Evolutionary conservation across 768 basidiomycete genomes (phyloP).

Genomic region (Rhodotorula taiwanensis): DNA sequence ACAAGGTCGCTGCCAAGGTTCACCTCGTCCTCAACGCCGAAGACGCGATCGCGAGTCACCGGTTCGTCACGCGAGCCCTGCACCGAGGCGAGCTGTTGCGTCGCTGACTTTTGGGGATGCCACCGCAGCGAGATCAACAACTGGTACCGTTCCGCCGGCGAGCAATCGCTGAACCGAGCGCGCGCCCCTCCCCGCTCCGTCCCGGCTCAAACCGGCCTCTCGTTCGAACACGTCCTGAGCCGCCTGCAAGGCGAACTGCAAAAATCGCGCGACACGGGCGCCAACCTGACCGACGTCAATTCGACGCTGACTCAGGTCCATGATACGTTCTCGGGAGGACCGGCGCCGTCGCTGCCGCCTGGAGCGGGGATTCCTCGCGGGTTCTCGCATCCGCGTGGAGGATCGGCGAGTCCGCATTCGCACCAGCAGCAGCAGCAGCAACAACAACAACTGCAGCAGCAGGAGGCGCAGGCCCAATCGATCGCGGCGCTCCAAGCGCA

Average conservation of each 20-base stretch:
- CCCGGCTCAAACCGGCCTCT: conserved; percentile 53
- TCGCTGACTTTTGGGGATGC: no score
- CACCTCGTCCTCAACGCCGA: conserved; percentile 79
- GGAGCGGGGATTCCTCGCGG: no score
- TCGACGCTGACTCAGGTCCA: conserved; percentile 82
- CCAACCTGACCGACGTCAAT: conserved; percentile 70
- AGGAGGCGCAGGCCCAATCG: conserved; percentile 43
- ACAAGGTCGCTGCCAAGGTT: conserved; percentile 94
- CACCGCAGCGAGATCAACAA: conserved; percentile 35
- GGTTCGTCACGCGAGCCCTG: conserved; percentile 9
- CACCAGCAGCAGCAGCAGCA: conserved; percentile 6
- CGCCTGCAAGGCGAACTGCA: conserved; percentile 83
- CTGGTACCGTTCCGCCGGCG: conserved; percentile 36
- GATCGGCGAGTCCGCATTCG: conserved; percentile 38
- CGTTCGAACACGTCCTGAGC: conserved; percentile 83
- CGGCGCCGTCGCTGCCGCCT: conserved; percentile 44
- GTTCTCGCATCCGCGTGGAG: conserved; percentile 28
- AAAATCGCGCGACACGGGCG: conserved; percentile 87
- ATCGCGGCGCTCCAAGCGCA: conserved; percentile 69
- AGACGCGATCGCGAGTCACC: conserved; percentile 53
- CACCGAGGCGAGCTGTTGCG: no score
- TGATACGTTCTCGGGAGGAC: conserved; percentile 75
- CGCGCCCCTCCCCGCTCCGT: not conserved
- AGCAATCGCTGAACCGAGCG: conserved; percentile 1
- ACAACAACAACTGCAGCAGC: conserved; percentile 42